A percentile compares a stretch with the other conserved stretches of the same genome.
phyloP scores from a whole-genome alignment of 1,284 basidiomycete species.

The Dichomitus squalens region DNA sequence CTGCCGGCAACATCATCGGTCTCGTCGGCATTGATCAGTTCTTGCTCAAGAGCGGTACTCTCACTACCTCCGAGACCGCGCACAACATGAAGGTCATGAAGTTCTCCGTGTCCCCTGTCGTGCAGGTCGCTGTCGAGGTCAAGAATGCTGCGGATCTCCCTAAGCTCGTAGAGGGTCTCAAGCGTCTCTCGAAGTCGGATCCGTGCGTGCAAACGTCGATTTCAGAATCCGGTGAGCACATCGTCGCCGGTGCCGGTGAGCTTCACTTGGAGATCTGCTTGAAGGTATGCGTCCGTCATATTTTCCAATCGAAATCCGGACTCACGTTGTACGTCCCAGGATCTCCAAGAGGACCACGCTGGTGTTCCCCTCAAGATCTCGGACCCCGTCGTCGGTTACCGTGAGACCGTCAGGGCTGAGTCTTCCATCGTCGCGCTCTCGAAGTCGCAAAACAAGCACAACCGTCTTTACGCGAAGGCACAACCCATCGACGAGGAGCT shows the following conservation, averaged over 20 bases:
- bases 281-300: slow-evolving; percentile 59
- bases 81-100: slow-evolving; percentile 99
- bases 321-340: slow-evolving; percentile 43
- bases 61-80: slow-evolving; percentile 97
- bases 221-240: slow-evolving; percentile 93
- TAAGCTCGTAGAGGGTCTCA: slow-evolving; percentile 99
- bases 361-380: slow-evolving; percentile 99
- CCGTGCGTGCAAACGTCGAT: slow-evolving; percentile 99
- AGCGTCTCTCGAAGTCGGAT: slow-evolving; percentile 99
- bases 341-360: slow-evolving; percentile 99
- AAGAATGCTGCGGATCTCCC: slow-evolving; percentile 99
- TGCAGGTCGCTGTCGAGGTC: slow-evolving; percentile 99
- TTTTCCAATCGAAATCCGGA: background rate
- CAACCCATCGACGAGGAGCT: slow-evolving; percentile 94
- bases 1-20: slow-evolving; percentile 98
- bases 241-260: slow-evolving; percentile 99
- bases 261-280: slow-evolving; percentile 99
- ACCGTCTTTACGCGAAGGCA: slow-evolving; percentile 95
- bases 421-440: slow-evolving; percentile 96
- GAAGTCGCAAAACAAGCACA: slow-evolving; percentile 99
- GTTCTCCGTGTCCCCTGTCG: slow-evolving; percentile 99
- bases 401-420: slow-evolving; percentile 97
- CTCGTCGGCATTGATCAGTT: slow-evolving; percentile 99
- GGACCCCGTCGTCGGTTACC: slow-evolving; percentile 97
- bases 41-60: slow-evolving; percentile 98